A percentile compares a stretch with the other conserved stretches of the same genome.
Conservation (phyloP, 1,139 yeast genomes). For the Saccharomyces hybrid region DNA sequence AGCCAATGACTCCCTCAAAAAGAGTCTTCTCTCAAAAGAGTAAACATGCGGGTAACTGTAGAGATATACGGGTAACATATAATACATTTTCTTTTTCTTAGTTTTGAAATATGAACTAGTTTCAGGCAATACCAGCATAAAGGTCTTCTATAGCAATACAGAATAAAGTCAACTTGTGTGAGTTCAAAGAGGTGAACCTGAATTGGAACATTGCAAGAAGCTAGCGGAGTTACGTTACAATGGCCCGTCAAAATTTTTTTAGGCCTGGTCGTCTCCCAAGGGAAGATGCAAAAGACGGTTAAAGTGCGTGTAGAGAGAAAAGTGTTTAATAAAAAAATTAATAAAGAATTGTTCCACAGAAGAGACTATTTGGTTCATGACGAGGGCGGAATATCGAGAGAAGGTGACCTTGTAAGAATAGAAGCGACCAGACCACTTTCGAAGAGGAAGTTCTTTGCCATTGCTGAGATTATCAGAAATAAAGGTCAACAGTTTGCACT, state of each 20-base stretch:
- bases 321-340: constrained; percentile 59
- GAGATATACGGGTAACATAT: too few relatives aligned
- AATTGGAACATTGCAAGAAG: not conserved
- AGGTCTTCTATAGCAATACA: not conserved
- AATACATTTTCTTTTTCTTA: too few relatives aligned
- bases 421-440: constrained; percentile 85
- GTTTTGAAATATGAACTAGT: too few relatives aligned
- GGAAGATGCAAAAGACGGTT: constrained; percentile 91
- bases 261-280: constrained; percentile 91
- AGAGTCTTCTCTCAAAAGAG: not conserved
- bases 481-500: constrained; percentile 87
- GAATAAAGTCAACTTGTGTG: not conserved
- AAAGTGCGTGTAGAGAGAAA: constrained; percentile 81
- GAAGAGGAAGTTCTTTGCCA: constrained; percentile 78
- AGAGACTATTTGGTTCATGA: constrained; percentile 90
- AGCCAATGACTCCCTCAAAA: not conserved
- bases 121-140: not conserved
- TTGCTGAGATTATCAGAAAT: constrained; percentile 83
- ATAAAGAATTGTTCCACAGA: constrained; percentile 69
- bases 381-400: constrained; percentile 83
- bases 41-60: not conserved
- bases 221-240: constrained; percentile 22
- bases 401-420: constrained; percentile 91
- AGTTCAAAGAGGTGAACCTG: not conserved
- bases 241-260: constrained; percentile 89